Base-by-base conservation (phyloP, 2,329 filamentous ascomycete species). In the Paracorniculantispora psalliotae region DNA sequence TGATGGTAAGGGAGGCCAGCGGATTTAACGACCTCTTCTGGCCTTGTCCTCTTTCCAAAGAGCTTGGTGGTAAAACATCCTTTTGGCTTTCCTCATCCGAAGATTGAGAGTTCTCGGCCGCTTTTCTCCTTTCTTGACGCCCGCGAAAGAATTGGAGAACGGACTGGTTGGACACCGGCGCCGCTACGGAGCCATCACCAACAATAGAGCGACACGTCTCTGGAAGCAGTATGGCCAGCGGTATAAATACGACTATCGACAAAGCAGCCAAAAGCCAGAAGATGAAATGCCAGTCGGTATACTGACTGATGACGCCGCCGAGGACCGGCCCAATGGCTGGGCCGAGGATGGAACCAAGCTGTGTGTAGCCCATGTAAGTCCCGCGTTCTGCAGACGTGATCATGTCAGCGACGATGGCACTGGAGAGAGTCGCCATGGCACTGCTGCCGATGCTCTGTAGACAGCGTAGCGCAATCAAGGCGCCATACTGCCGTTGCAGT, bases 391-490 rank as follows among this genome's bases (percentile, higher is more conserved):
- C 63, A 0, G 67, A 65, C 0, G 67, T 66, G 0, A 69, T 65
- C 0, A 73, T 67, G 23, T 74, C 71, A 1, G 69, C 67, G 3
- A 74, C 71, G 0, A 72, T 68, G 0, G 68, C 70, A 3, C 69
- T 70, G 0, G 70, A 69, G 62, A 65, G 63, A 0, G 61, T 62
- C 3, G 63, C 61, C 1, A 57, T 79, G 1, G 77, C 77, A 1
- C 78, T 74, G 61, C 76, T 78, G 2, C 79, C 79, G 1, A 74
- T 74, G 10, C 76, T 75, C 66, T 82, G 80, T 8, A 82, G 49
- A 1, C 71, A 76, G 46, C 80, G 70, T 25, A 82, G 73, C 3
- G 76, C 64, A 59, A 82, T 66, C 35, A 81, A 67, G 0, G 73
- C 65, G 0, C 69, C 67, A 59, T 79, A 80, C 44, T 73, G 78